Evolutionary conservation across 345 rosid species (phyloP).

Genomic region (Fremontodendron californicum): DNA sequence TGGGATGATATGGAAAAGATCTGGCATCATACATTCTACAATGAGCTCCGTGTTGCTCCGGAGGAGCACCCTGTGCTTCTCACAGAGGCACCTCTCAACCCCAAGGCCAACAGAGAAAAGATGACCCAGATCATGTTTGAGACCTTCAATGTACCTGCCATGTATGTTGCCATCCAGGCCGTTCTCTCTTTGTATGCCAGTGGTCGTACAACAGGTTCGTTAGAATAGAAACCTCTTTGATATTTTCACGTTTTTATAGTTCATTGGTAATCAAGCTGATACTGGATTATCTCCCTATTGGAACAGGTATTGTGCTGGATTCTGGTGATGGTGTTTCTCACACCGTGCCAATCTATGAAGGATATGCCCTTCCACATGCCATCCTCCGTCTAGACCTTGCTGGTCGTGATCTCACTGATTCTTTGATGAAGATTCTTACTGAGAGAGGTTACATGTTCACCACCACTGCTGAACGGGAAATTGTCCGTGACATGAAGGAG

Average conservation of each 20-base stretch:
- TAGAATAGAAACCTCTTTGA: neutral
- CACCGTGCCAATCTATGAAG: constrained; percentile 26
- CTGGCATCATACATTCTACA: constrained; percentile 97
- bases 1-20: constrained; percentile 86
- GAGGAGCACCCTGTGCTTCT: constrained; percentile 49
- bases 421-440: constrained; percentile 39
- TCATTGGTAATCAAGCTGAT: neutral
- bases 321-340: constrained; percentile 25
- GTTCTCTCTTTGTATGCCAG: constrained; percentile 39
- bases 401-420: constrained; percentile 41
- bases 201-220: constrained; percentile 24
- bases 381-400: constrained; percentile 33
- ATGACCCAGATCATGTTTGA: constrained; percentile 98
- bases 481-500: constrained; percentile 88
- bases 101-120: constrained; percentile 23
- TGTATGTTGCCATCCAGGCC: constrained; percentile 94
- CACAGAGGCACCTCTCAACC: constrained; percentile 41
- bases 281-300: neutral
- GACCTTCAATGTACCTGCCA: constrained; percentile 90
- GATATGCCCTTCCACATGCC: constrained; percentile 26
- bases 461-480: constrained; percentile 82
- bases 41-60: constrained; percentile 44
- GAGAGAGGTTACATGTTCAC: constrained; percentile 58
- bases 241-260: neutral
- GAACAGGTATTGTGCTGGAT: constrained; percentile 20